Evolutionary conservation across 768 basidiomycete genomes (phyloP), one percentile per base, ranked within the genome.

Genomic region (Mycena amicta): DNA sequence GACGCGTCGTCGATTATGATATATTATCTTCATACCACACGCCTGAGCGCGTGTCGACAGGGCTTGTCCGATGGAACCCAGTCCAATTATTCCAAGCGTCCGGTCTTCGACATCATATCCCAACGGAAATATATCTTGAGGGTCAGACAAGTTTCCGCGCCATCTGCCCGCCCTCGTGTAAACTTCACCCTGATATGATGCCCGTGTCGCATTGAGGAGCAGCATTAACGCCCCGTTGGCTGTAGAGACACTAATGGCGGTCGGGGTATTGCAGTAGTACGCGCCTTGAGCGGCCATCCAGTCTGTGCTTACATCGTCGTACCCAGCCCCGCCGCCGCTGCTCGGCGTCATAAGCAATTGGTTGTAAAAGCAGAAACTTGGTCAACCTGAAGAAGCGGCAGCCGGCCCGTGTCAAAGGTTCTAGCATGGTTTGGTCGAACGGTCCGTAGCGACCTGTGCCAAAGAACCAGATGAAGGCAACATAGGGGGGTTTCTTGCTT

Each of bases 11-110:
- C 67, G 64, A 49, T 64, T 68, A 39, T 60, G 5, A 47, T 68
- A 68, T 13, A 68, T 57, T 15, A 68, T 40, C 23, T 68, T 62
- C 67, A 68, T 68, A 43, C 67, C 67, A 50, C 55, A 60, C 22
- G 50, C 60, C 49, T 66, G 64, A 23, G 62, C 63, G 56, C 65
- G 60, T 22, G 56, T 58, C 13, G 64, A 39, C 20, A 68, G 64
- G 4, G 61, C 56, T 31, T 64, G 54, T 18, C 67, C 67, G 30
- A 68, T 68, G 22, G 55, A 53, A 0, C 67, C 67, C 16, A 68
- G 50, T 39, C 67, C 67, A 8, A 68, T 53, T 18, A 68, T 66
- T n/a, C 67, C 67, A 23, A 68, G 55, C 20, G 58, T 64, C 30
- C 63, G 55, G 20, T 61, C 62, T 18, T 65, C 60, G 4, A 65